These are phyloP conservation scores for Pestalotiopsis sp. DNA, from an alignment of 2,329 filamentous ascomycete genomes.

Conservation along the genomic window DNA sequence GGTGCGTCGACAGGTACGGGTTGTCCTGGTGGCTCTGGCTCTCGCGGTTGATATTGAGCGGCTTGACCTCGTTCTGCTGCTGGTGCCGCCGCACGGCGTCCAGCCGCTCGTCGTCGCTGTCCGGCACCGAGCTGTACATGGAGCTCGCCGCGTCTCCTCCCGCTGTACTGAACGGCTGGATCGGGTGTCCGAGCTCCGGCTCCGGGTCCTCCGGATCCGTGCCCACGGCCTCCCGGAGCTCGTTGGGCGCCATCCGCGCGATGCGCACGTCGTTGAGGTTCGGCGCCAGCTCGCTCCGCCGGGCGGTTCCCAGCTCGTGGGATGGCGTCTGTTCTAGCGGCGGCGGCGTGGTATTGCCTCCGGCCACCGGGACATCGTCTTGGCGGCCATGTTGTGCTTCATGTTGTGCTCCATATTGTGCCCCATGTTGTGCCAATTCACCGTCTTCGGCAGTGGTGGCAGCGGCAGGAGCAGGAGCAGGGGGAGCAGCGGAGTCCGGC, in stretches of 20 bases:
- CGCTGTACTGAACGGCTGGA: not conserved
- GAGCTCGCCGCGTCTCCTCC: not conserved
- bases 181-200: not conserved
- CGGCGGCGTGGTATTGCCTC: too few relatives aligned
- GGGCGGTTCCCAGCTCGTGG: not conserved
- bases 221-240: not conserved
- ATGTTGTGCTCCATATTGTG: too few relatives aligned
- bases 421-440: too few relatives aligned
- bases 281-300: not conserved
- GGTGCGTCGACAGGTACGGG: constrained; percentile 5
- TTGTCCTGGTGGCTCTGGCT: not conserved
- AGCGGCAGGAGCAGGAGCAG: too few relatives aligned
- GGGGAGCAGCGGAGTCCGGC: too few relatives aligned
- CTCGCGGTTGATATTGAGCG: not conserved
- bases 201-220: not conserved
- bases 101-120: not conserved
- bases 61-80: not conserved
- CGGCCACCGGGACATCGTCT: too few relatives aligned
- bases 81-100: not conserved
- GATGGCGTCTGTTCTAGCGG: too few relatives aligned
- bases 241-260: not conserved
- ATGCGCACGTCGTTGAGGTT: not conserved
- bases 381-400: too few relatives aligned
- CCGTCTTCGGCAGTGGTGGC: too few relatives aligned
- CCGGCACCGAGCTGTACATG: not conserved